Percentiles rank a stretch among this genome's conserved stretches.
These are phyloP conservation scores for Drosera capensis DNA, from an alignment of 148 eudicot genomes.

Conservation along the genomic window DNA sequence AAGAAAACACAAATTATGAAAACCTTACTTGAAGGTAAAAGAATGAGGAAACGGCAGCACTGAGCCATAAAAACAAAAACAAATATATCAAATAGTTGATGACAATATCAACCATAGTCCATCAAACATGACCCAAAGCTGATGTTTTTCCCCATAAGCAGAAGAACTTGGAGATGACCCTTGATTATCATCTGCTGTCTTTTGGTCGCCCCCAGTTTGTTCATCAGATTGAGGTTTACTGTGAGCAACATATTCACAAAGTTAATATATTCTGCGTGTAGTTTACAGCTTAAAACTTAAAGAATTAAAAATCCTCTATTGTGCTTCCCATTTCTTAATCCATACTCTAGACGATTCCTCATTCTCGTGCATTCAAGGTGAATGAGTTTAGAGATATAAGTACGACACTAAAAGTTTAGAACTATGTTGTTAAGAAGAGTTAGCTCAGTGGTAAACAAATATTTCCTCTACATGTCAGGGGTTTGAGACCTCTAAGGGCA, in stretches of 20 bases:
- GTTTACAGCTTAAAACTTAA: no score
- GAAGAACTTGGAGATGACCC: constrained; percentile 31
- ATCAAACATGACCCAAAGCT: constrained; percentile 57
- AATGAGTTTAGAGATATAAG: no score
- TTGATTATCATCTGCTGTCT: constrained; percentile 13
- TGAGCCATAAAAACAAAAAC: constrained; percentile 67
- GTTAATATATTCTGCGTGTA: no score
- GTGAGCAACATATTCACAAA: constrained; percentile 18
- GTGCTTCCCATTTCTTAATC: no score
- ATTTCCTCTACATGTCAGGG: no score
- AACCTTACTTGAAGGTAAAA: constrained; percentile 95
- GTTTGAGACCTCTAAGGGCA: no score
- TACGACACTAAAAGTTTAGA: no score
- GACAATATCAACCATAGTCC: constrained; percentile 69
- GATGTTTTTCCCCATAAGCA: constrained; percentile 31
- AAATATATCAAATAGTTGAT: constrained; percentile 73
- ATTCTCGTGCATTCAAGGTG: no score
- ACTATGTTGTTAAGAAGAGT: no score
- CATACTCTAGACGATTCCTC: no score
- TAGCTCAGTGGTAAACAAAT: no score
- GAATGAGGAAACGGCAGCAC: constrained; percentile 86
- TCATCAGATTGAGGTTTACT: constrained; percentile 40
- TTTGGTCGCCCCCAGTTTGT: constrained; percentile 11
- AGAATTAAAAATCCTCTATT: no score
- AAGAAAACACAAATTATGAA: background rate